phyloP scores from a whole-genome alignment of 2,329 filamentous ascomycete species.

The Pleoardoris graminearum region DNA sequence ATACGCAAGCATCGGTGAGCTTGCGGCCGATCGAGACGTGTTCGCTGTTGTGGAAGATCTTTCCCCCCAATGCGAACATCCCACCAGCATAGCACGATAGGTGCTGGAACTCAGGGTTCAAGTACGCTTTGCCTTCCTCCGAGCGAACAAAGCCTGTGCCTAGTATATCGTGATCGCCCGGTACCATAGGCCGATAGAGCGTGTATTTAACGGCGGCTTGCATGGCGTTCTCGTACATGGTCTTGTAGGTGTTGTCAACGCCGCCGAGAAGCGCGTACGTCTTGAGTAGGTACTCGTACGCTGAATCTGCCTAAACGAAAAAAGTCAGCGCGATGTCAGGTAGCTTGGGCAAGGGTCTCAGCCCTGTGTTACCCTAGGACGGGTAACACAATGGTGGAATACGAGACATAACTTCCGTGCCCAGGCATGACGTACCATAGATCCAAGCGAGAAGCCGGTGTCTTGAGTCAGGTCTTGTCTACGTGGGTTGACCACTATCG shows the following conservation, averaged over 20 bases:
- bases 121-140: slow-evolving; percentile 28
- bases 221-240: slow-evolving; percentile 60
- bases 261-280: slow-evolving; percentile 53
- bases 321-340: not conserved
- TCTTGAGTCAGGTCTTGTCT: slow-evolving; percentile 48
- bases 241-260: slow-evolving; percentile 50
- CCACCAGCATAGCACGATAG: slow-evolving; percentile 64
- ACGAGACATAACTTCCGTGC: too few species aligned
- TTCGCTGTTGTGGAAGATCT: slow-evolving; percentile 57
- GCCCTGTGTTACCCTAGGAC: not conserved
- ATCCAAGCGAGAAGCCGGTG: slow-evolving; percentile 39
- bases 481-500: slow-evolving; percentile 49
- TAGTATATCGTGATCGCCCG: slow-evolving; percentile 52
- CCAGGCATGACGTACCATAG: slow-evolving; percentile 26
- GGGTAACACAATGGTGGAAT: not conserved
- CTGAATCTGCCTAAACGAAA: slow-evolving; percentile 31
- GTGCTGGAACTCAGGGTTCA: slow-evolving; percentile 60
- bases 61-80: slow-evolving; percentile 64
- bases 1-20: slow-evolving; percentile 64
- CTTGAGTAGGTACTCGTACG: slow-evolving; percentile 50
- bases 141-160: slow-evolving; percentile 50
- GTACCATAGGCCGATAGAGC: slow-evolving; percentile 55
- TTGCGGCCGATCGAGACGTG: slow-evolving; percentile 61
- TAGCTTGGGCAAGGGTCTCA: not conserved
- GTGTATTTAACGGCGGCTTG: slow-evolving; percentile 49